These are phyloP conservation scores for Ganoderma boninense DNA, from an alignment of 1,284 basidiomycete genomes.

Conservation along the genomic window DNA sequence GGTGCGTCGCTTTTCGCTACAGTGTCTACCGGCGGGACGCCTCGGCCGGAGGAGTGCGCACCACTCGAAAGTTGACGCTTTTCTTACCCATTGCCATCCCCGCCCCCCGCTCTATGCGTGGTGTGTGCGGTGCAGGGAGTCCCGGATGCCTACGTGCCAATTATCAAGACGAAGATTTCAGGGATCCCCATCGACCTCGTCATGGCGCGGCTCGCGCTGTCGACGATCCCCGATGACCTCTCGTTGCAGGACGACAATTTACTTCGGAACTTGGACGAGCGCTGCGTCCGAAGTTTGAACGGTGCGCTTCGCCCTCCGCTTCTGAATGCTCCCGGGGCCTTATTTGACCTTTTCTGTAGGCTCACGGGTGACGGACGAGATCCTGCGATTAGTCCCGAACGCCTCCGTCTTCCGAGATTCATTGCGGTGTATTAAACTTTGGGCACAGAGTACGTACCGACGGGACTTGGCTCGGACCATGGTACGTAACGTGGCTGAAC, in stretches of 20 bases:
- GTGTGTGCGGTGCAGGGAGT: slow-evolving; percentile 71
- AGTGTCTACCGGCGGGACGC: neutral
- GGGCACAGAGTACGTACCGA: slow-evolving; percentile 88
- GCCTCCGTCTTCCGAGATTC: slow-evolving; percentile 95
- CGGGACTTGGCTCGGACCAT: neutral
- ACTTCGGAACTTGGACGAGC: slow-evolving; percentile 92
- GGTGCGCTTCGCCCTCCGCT: slow-evolving; percentile 56
- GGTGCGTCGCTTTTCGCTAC: slow-evolving; percentile 57
- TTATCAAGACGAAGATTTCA: slow-evolving; percentile 92
- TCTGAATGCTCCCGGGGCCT: slow-evolving; percentile 15
- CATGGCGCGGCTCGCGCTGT: slow-evolving; percentile 87
- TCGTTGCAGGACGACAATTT: slow-evolving; percentile 92
- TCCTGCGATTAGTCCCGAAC: slow-evolving; percentile 94
- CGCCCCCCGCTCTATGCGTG: neutral
- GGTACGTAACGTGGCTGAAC: slow-evolving; percentile 18
- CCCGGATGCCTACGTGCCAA: slow-evolving; percentile 95
- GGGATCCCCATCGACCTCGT: slow-evolving; percentile 96
- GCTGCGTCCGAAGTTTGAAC: slow-evolving; percentile 94
- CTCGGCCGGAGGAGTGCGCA: neutral
- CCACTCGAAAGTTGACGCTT: slow-evolving; percentile 1
- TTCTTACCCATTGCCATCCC: neutral
- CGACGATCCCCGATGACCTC: slow-evolving; percentile 91
- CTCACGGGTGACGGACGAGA: slow-evolving; percentile 96
- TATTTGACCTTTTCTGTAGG: slow-evolving; percentile 53
- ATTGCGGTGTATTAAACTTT: slow-evolving; percentile 95